Conservation (phyloP, 805 yeast genomes). For the Starmerella sp. region DNA sequence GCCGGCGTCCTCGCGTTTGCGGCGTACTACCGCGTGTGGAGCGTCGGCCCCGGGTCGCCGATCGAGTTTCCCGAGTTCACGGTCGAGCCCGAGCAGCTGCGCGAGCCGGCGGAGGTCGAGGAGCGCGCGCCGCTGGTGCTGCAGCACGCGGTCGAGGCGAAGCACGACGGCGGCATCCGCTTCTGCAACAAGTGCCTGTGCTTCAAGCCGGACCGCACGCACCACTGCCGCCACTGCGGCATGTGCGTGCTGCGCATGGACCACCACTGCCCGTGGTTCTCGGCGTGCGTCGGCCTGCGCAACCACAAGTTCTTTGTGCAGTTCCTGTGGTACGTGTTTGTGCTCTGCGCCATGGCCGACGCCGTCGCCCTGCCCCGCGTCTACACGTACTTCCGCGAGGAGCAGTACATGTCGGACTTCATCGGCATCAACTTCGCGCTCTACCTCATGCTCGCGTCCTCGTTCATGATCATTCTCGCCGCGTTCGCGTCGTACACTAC, state of each 20-base stretch:
- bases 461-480: constrained; percentile 46
- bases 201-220: constrained; percentile 37
- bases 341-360: constrained; percentile 19
- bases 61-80: constrained; percentile 21
- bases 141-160: constrained; percentile 29
- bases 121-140: constrained; percentile 25
- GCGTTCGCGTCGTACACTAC: constrained; percentile 39
- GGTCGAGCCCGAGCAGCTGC: not conserved
- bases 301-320: constrained; percentile 77
- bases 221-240: constrained; percentile 34
- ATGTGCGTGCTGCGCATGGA: constrained; percentile 42
- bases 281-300: constrained; percentile 69
- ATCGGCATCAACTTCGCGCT: constrained; percentile 51
- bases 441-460: constrained; percentile 43
- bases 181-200: constrained; percentile 33
- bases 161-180: constrained; percentile 33
- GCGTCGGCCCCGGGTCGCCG: constrained; percentile 30
- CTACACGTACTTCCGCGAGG: constrained; percentile 14
- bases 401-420: constrained; percentile 27
- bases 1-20: constrained; percentile 21
- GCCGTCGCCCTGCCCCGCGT: constrained; percentile 14
- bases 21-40: constrained; percentile 25
- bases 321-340: constrained; percentile 45
- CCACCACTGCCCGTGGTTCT: constrained; percentile 83
- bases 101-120: not conserved